Base-by-base conservation (phyloP, 202 grass and related monocot species). In the Setaria italica region DNA sequence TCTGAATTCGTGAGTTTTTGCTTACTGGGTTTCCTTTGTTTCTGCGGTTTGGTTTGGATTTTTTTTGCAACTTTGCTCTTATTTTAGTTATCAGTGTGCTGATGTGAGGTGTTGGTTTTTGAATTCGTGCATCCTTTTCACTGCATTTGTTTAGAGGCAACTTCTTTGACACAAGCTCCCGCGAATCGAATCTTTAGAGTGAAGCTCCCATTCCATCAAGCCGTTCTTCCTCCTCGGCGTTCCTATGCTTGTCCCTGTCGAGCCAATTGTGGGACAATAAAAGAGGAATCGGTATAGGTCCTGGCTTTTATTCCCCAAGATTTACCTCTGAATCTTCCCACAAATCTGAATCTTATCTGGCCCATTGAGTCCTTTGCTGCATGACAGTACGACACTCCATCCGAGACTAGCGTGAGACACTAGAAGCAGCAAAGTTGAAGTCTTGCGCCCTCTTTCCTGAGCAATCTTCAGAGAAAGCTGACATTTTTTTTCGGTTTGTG, bases 61-160 rank as follows among this genome's bases (percentile, higher is more conserved):
- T 12, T 67, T 66, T 50, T 39, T 21, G 12, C 25, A n/a, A 50
- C 35, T 67, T 46, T 54, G 30, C 39, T 25, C 49, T 70, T 91
- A 77, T 85, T 85, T 62, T 88, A 88, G 47, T 67, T 41, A 41
- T 41, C 39, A 19, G 55, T 29, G 60, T 77, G 59, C 8, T 73
- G 76, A 74, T 82, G 84, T 74, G 80, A 64, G 4, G 45, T 45
- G 19, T 15, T 50, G 47, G 33, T 72, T 84, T 90, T 73, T 68
- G 62, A 67, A 78, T 58, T 63, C 85, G 41, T 53, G 77, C 71
- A 78, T 82, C 89, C 56, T 72, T 91, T 85, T 85, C 82, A 4
- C 49, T 11, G 32, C 72, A 60, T 85, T 85, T 88, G 2, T 81
- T 87, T 88, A 57, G 77, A 34, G 57, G 56, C 11, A 64, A 53